Percentiles rank a stretch among this genome's conserved stretches.
These are phyloP conservation scores for Coemansia sp. DNA, from an alignment of 192 early-diverging fungal species.

Conservation along the genomic window DNA sequence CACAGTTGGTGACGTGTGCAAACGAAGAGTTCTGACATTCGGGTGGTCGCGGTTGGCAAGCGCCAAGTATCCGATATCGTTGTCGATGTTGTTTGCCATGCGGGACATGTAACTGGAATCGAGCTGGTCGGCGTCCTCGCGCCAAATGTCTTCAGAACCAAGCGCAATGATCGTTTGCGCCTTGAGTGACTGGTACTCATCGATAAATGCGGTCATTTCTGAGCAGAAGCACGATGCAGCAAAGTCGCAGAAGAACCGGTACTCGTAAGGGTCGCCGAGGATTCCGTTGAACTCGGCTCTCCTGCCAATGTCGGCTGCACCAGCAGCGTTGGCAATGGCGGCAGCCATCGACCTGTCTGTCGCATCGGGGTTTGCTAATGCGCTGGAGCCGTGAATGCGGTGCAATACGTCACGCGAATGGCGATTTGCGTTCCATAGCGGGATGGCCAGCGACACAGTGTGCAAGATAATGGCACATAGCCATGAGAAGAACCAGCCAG, in stretches of 20 bases:
- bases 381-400: constrained; percentile 40
- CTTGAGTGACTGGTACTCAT: constrained; percentile 54
- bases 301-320: constrained; percentile 24
- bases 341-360: constrained; percentile 16
- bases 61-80: constrained; percentile 25
- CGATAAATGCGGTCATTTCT: constrained; percentile 49
- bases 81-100: constrained; percentile 30
- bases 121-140: constrained; percentile 36
- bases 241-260: constrained; percentile 53
- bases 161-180: constrained; percentile 31
- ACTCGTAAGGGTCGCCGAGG: constrained; percentile 43
- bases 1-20: constrained; percentile 46
- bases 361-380: constrained; percentile 13
- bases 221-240: constrained; percentile 56
- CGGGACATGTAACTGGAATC: constrained; percentile 30
- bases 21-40: constrained; percentile 17
- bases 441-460: constrained; percentile 29
- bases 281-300: constrained; percentile 45
- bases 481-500: constrained; percentile 50
- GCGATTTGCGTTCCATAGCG: constrained; percentile 29
- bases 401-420: constrained; percentile 42
- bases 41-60: constrained; percentile 25
- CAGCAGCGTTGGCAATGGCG: constrained; percentile 28
- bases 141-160: constrained; percentile 43
- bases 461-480: constrained; percentile 26